phyloP scores from a whole-genome alignment of 2,329 filamentous ascomycete genomes.

The Fusarium protoensiforme region DNA sequence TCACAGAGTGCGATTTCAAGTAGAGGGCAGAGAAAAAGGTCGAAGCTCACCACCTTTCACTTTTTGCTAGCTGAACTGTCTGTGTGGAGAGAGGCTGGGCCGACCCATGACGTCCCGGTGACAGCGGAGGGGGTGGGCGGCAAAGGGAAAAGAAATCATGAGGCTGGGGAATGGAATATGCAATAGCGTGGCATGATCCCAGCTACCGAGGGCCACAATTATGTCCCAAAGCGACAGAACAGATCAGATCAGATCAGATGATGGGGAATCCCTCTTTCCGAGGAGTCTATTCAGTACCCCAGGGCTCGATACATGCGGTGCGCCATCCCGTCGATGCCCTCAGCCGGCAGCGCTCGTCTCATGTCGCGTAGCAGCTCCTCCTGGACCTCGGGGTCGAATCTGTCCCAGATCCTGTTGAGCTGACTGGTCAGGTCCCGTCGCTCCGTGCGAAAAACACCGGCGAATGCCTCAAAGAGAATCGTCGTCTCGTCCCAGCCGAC shows the following conservation, averaged over 20 bases:
- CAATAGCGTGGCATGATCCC: conserved; percentile 21
- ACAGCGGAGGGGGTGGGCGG: conserved; percentile 29
- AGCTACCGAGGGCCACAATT: conserved; percentile 15
- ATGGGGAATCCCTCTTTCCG: background rate
- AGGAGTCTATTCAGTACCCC: conserved; percentile 4
- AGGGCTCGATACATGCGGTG: conserved; percentile 38
- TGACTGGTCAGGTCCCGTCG: conserved; percentile 11
- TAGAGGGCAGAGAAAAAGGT: conserved; percentile 7
- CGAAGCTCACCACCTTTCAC: conserved; percentile 15
- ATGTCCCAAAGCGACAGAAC: conserved; percentile 16
- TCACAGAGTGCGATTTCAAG: background rate
- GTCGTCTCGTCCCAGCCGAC: conserved; percentile 17
- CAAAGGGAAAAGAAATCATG: conserved; percentile 21
- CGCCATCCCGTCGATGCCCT: conserved; percentile 21
- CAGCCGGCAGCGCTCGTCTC: conserved; percentile 16
- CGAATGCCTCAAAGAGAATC: conserved; percentile 38
- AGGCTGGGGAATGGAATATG: conserved; percentile 39
- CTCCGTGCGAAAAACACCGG: conserved; percentile 33
- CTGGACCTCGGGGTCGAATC: conserved; percentile 33
- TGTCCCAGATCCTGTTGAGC: conserved; percentile 36
- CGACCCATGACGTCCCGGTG: conserved; percentile 38
- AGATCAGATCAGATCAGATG: conserved; percentile 2
- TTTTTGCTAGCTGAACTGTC: conserved; percentile 11
- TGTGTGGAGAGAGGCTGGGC: conserved; percentile 42
- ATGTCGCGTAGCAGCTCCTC: conserved; percentile 31